Conservation (phyloP, 2,329 filamentous ascomycete genomes). For the Ceratocystis papillata region DNA sequence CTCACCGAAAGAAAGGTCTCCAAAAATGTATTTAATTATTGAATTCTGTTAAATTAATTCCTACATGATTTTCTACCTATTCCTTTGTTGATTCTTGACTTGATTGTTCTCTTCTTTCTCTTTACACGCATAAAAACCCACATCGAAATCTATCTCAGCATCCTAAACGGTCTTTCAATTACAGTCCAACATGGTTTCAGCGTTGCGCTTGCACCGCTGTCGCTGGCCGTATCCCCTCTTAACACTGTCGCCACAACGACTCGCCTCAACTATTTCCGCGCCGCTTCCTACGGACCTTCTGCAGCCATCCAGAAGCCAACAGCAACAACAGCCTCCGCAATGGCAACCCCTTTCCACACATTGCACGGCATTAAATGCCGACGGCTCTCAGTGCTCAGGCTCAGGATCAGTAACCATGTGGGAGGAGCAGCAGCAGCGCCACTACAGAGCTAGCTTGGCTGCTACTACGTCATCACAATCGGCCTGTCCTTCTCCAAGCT, state of each 20-base stretch:
- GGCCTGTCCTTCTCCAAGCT: neutral
- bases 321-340: neutral
- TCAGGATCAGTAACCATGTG: neutral
- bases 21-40: constrained; percentile 9
- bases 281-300: neutral
- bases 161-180: neutral
- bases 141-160: too few species aligned
- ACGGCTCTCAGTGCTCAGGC: neutral
- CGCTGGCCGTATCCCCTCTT: neutral
- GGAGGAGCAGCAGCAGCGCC: neutral
- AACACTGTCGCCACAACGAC: neutral
- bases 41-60: neutral
- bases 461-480: neutral
- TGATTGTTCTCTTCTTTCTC: neutral
- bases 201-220: constrained; percentile 7
- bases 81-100: neutral
- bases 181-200: constrained; percentile 7
- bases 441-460: neutral
- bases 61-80: neutral
- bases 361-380: neutral
- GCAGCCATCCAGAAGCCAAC: neutral
- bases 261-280: neutral
- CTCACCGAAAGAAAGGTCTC: neutral
- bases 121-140: neutral
- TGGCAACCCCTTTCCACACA: neutral